Conservation (phyloP, 2,329 filamentous ascomycete genomes). For the Aspergillus japonicus region DNA sequence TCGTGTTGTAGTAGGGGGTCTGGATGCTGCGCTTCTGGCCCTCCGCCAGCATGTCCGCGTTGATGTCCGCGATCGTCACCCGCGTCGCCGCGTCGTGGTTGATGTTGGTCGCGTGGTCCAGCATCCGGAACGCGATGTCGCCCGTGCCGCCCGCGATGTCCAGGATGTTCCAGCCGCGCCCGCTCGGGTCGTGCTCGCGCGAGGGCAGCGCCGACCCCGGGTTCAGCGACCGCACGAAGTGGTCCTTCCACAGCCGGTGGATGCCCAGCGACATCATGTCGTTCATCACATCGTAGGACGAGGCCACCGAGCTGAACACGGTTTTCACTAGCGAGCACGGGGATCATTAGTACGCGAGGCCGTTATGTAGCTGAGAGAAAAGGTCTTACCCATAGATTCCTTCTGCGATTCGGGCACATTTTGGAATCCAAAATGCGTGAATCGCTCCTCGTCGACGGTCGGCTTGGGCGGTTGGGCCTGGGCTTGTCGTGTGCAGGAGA, state of each 20-base stretch:
- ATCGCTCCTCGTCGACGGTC: constrained; percentile 51
- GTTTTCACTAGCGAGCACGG: constrained; percentile 63
- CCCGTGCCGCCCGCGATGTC: constrained; percentile 97
- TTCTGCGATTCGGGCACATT: constrained; percentile 81
- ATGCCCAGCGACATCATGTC: constrained; percentile 98
- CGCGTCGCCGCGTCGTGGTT: constrained; percentile 76
- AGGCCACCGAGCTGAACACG: constrained; percentile 93
- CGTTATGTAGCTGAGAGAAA: no score
- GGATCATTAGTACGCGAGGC: not conserved
- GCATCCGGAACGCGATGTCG: constrained; percentile 95
- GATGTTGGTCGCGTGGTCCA: constrained; percentile 78
- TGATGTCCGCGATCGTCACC: constrained; percentile 95
- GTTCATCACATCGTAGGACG: constrained; percentile 97
- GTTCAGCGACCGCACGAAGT: constrained; percentile 89
- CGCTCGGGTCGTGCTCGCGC: constrained; percentile 27
- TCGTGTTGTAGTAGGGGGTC: constrained; percentile 58
- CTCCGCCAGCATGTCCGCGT: constrained; percentile 88
- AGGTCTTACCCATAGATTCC: constrained; percentile 57
- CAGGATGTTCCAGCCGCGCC: constrained; percentile 69
- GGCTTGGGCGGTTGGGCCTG: constrained; percentile 40
- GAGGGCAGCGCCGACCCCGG: constrained; percentile 61
- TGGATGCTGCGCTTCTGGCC: constrained; percentile 73
- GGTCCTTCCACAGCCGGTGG: constrained; percentile 95
- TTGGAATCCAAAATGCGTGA: constrained; percentile 89
- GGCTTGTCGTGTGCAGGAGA: constrained; percentile 49